Percentiles rank a stretch among this genome's conserved stretches.
Evolutionary conservation across 2,329 filamentous ascomycete species (phyloP).

Genomic region (Tympanopsis confertula): DNA sequence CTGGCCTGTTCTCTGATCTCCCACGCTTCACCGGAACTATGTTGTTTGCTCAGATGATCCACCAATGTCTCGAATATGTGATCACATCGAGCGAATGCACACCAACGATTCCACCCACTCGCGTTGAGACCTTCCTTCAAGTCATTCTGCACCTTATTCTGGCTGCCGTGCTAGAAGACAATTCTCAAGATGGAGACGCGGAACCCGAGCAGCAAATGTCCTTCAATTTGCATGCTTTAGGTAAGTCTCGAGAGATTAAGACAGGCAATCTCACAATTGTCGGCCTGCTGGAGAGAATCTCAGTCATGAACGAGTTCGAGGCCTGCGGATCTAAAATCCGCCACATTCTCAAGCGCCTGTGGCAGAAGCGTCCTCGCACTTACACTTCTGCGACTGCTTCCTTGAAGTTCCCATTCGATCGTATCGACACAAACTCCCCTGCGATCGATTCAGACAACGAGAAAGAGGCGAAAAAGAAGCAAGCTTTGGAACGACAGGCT

Average conservation of each 20-base stretch:
- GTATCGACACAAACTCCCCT: constrained; percentile 74
- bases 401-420: constrained; percentile 60
- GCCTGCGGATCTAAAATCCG: constrained; percentile 74
- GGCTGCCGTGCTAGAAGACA: constrained; percentile 76
- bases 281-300: constrained; percentile 49
- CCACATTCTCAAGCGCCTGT: constrained; percentile 73
- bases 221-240: constrained; percentile 63
- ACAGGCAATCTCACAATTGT: constrained; percentile 47
- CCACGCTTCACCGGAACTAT: constrained; percentile 72
- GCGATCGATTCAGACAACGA: constrained; percentile 60
- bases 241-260: constrained; percentile 29
- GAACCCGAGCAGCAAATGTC: constrained; percentile 40
- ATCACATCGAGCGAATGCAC: constrained; percentile 58
- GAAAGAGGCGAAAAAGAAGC: constrained; percentile 75
- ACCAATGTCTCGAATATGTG: constrained; percentile 76
- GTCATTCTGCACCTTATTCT: constrained; percentile 80
- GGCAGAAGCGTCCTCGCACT: constrained; percentile 64
- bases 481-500: constrained; percentile 78
- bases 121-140: constrained; percentile 84
- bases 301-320: constrained; percentile 63
- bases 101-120: constrained; percentile 65
- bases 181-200: constrained; percentile 40
- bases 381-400: constrained; percentile 59
- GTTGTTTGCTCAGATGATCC: constrained; percentile 81
- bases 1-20: constrained; percentile 67